Percentiles rank a stretch among this genome's conserved stretches.
phyloP scores from a whole-genome alignment of 2,329 filamentous ascomycete species.

The Dryadomyces quercivorus region DNA sequence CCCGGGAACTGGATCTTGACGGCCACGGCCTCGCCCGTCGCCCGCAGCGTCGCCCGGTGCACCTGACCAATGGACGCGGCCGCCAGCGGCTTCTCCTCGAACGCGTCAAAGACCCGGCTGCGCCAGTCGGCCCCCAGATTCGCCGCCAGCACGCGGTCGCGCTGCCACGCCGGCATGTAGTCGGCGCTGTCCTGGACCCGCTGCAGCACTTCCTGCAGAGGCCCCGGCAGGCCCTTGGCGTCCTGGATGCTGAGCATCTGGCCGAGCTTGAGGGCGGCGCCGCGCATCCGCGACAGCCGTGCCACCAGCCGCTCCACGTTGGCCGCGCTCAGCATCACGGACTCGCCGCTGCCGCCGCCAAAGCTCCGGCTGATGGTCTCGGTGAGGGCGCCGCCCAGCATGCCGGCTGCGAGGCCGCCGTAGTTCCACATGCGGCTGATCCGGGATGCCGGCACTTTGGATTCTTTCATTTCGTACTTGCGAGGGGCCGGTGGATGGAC shows the following conservation, averaged over 20 bases:
- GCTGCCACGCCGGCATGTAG: conserved; percentile 93
- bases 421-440: conserved; percentile 91
- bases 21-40: conserved; percentile 64
- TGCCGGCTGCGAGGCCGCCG: conserved; percentile 79
- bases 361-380: conserved; percentile 74
- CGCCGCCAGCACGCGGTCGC: conserved; percentile 65
- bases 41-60: conserved; percentile 69
- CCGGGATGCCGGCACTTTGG: conserved; percentile 77
- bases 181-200: conserved; percentile 93
- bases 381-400: conserved; percentile 84
- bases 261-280: conserved; percentile 89
- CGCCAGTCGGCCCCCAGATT: conserved; percentile 82
- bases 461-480: conserved; percentile 63
- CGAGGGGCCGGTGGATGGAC: background rate
- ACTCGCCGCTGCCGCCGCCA: conserved; percentile 58
- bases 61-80: conserved; percentile 97
- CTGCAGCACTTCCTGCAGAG: conserved; percentile 81
- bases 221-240: conserved; percentile 79
- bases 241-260: conserved; percentile 99
- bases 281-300: conserved; percentile 90
- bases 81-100: conserved; percentile 85
- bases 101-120: conserved; percentile 61
- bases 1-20: conserved; percentile 98
- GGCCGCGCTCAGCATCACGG: conserved; percentile 71
- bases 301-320: conserved; percentile 92